Percentiles rank a stretch among this genome's conserved stretches.
These are phyloP conservation scores for Protomyces macrosporus DNA, from an alignment of 1,139 yeast genomes.

Conservation along the genomic window DNA sequence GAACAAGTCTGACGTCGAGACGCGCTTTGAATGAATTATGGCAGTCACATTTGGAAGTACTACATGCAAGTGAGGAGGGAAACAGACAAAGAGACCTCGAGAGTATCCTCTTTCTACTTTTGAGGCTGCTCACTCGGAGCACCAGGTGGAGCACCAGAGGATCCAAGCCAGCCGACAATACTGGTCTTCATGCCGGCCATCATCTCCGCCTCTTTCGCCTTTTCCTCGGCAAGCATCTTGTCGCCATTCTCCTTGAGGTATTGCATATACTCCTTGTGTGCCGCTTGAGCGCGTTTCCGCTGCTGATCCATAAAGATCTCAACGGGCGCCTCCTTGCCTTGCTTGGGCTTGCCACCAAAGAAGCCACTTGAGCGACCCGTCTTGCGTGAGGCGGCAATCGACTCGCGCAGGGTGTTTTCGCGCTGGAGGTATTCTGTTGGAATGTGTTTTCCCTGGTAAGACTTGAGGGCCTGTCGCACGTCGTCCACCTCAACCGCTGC, in stretches of 20 bases:
- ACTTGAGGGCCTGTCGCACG: conserved; percentile 77
- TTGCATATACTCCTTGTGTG: conserved; percentile 76
- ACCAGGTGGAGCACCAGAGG: neutral
- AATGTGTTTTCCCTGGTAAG: conserved; percentile 60
- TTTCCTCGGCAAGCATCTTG: conserved; percentile 74
- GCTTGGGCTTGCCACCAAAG: conserved; percentile 59
- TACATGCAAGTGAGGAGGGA: too few species aligned
- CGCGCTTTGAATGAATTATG: too few species aligned
- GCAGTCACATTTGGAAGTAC: too few species aligned
- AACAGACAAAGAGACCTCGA: too few species aligned
- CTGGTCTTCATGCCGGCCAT: conserved; percentile 19
- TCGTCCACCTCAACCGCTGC: conserved; percentile 89
- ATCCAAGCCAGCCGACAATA: conserved; percentile 6
- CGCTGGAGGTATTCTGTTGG: conserved; percentile 78
- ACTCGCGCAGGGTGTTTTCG: conserved; percentile 66
- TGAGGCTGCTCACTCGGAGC: neutral
- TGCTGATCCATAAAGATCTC: conserved; percentile 88
- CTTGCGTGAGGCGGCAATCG: conserved; percentile 61
- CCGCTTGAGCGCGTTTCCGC: conserved; percentile 89
- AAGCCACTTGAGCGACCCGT: conserved; percentile 14
- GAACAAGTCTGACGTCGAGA: too few species aligned
- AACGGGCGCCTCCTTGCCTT: conserved; percentile 45
- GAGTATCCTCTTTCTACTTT: too few species aligned
- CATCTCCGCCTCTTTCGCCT: conserved; percentile 38
- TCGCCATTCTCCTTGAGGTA: conserved; percentile 84